Conservation (phyloP, 768 basidiomycete species). For the Naganishia onofrii region DNA sequence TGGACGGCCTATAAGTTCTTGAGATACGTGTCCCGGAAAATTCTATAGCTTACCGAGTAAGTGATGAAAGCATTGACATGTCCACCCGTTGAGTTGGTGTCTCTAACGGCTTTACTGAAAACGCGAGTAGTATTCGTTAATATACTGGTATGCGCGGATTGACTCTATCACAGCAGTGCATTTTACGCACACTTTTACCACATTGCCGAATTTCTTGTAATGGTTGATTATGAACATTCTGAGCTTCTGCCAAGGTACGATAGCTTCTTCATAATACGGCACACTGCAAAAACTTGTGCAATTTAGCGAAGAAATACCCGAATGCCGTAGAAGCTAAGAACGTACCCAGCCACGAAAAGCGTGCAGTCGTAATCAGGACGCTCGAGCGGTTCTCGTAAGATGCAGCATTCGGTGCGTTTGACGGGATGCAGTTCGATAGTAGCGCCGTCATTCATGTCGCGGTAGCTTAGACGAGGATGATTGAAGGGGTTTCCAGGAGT, state of each 20-base stretch:
- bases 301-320: background rate
- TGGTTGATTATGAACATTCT: slow-evolving; percentile 4
- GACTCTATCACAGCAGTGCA: no score
- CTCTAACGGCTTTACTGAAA: slow-evolving; percentile 13
- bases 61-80: slow-evolving; percentile 18
- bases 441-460: slow-evolving; percentile 11
- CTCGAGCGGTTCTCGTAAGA: slow-evolving; percentile 5
- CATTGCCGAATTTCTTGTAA: slow-evolving; percentile 7
- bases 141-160: no score
- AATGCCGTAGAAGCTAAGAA: background rate
- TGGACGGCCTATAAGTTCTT: no score
- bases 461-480: background rate
- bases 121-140: background rate
- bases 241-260: background rate
- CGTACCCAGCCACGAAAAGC: slow-evolving; percentile 10
- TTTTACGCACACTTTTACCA: background rate
- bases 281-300: background rate
- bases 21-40: no score
- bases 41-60: slow-evolving; percentile 9
- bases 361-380: slow-evolving; percentile 7
- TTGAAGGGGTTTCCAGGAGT: background rate
- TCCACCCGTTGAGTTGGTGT: background rate
- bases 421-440: slow-evolving; percentile 12
- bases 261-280: background rate
- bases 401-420: background rate